Percentiles rank a stretch among this genome's conserved stretches.
phyloP scores from a whole-genome alignment of 345 rosid species.

The Diplotaxis tenuifolia region DNA sequence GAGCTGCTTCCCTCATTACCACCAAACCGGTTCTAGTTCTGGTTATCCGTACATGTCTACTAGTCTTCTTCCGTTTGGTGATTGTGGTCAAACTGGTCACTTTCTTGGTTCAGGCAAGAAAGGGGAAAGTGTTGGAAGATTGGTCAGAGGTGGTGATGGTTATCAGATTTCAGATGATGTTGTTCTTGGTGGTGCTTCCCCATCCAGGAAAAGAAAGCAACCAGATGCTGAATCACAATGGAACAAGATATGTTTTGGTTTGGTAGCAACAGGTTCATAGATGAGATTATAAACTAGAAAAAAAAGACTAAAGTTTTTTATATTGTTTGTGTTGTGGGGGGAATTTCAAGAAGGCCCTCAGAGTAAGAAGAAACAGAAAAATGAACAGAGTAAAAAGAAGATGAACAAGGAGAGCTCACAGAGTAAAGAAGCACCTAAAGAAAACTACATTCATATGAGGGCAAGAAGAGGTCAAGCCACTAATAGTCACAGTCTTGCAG shows the following conservation, averaged over 20 bases:
- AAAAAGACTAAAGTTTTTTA: no score
- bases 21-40: constrained; percentile 49
- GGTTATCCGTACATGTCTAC: constrained; percentile 50
- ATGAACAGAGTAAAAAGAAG: no score
- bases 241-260: constrained; percentile 48
- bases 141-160: constrained; percentile 45
- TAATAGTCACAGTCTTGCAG: no score
- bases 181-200: constrained; percentile 44
- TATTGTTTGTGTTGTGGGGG: no score
- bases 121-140: constrained; percentile 42
- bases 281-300: no score
- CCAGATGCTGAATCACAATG: constrained; percentile 45
- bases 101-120: constrained; percentile 53
- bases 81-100: constrained; percentile 53
- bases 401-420: no score
- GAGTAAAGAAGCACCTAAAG: no score
- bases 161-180: constrained; percentile 51
- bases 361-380: no score
- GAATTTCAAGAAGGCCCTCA: no score
- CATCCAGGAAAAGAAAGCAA: constrained; percentile 56
- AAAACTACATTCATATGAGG: no score
- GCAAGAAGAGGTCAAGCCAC: no score
- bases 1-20: constrained; percentile 47
- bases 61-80: constrained; percentile 54
- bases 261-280: neutral